Evolutionary conservation across 2,329 filamentous ascomycete species (phyloP).

Genomic region (Nigrograna mackinnonii): DNA sequence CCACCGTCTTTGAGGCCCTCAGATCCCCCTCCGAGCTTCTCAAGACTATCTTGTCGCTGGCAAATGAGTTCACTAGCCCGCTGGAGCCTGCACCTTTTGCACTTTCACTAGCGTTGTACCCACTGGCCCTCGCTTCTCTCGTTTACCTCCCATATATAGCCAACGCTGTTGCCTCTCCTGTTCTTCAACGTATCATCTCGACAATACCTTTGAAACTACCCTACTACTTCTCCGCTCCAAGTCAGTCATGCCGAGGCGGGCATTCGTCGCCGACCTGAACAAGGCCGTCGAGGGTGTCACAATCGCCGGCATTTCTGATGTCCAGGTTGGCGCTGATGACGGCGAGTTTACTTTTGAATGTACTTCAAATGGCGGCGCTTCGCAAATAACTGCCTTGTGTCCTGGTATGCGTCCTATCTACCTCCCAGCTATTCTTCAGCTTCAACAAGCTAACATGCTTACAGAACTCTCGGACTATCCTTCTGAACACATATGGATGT

Average conservation of each 20-base stretch:
- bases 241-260: constrained; percentile 65
- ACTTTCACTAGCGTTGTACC: no score
- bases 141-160: no score
- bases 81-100: no score
- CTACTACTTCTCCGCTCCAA: no score
- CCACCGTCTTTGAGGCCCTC: no score
- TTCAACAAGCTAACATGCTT: neutral
- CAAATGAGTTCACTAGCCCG: no score
- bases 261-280: constrained; percentile 65
- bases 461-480: constrained; percentile 66
- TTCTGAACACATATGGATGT: constrained; percentile 58
- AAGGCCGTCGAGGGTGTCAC: constrained; percentile 40
- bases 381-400: constrained; percentile 44
- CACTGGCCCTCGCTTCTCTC: no score
- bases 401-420: constrained; percentile 26
- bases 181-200: no score
- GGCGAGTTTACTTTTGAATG: constrained; percentile 68
- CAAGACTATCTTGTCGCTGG: no score
- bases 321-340: constrained; percentile 69
- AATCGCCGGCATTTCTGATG: constrained; percentile 54
- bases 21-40: no score
- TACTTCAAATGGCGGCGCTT: constrained; percentile 26
- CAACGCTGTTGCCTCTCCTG: no score
- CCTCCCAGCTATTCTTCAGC: neutral
- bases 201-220: no score